These are phyloP conservation scores for Pythium phragmitis DNA, from an alignment of 352 stramenopile species.

Conservation along the genomic window DNA sequence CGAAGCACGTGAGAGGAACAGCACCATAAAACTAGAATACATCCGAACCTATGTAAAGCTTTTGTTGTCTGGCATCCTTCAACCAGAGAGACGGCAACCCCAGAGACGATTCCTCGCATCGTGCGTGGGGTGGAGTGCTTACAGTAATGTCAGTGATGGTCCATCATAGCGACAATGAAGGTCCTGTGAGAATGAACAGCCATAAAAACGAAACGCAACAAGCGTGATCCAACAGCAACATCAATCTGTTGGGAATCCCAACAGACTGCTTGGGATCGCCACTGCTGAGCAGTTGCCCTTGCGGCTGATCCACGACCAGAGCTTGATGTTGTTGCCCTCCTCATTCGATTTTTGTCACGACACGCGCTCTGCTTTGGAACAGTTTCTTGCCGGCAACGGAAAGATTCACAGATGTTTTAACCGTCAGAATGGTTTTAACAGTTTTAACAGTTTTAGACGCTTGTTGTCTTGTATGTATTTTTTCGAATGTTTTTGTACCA, in stretches of 20 bases:
- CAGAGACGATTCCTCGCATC: background rate
- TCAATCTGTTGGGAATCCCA: background rate
- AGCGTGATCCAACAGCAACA: no score
- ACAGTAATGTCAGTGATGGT: constrained; percentile 6
- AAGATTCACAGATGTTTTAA: constrained; percentile 18
- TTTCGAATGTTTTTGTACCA: constrained; percentile 5
- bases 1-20: background rate
- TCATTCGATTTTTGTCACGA: constrained; percentile 14
- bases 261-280: background rate
- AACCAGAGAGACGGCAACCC: background rate
- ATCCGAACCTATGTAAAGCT: constrained; percentile 5
- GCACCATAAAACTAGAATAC: constrained; percentile 14
- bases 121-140: background rate
- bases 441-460: background rate
- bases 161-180: constrained; percentile 8
- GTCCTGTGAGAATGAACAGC: background rate
- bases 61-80: background rate
- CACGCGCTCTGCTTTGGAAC: constrained; percentile 17
- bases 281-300: background rate
- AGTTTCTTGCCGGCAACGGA: background rate
- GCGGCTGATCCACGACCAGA: background rate
- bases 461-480: background rate
- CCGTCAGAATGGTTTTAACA: constrained; percentile 2
- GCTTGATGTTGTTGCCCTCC: background rate
- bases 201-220: background rate